These are phyloP conservation scores for Termitomyces sp. DNA, from an alignment of 768 basidiomycete genomes.

Conservation along the genomic window DNA sequence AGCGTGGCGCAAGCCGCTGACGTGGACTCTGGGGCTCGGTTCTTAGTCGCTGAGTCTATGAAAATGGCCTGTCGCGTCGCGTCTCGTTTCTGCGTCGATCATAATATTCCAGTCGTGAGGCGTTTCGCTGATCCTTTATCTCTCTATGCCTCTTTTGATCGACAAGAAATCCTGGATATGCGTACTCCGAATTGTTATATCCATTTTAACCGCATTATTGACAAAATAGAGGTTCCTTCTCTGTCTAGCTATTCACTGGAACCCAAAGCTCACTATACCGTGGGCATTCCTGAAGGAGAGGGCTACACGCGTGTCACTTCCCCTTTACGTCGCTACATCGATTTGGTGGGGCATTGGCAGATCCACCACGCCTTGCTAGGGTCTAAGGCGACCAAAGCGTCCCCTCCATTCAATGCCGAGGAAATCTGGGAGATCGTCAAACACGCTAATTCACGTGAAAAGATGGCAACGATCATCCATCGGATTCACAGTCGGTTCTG, in stretches of 20 bases:
- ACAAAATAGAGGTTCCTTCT: conserved; percentile 26
- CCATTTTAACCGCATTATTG: conserved; percentile 27
- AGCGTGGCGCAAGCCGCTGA: conserved; percentile 23
- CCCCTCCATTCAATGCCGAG: conserved; percentile 37
- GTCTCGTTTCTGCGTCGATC: conserved; percentile 63
- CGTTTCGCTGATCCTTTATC: conserved; percentile 35
- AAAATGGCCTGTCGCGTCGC: conserved; percentile 72
- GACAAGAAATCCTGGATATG: conserved; percentile 40
- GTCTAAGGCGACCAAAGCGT: conserved; percentile 18
- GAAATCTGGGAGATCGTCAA: conserved; percentile 40
- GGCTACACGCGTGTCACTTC: conserved; percentile 85
- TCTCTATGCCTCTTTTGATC: conserved; percentile 21
- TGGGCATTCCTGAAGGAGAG: conserved; percentile 67
- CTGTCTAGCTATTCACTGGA: conserved; percentile 39
- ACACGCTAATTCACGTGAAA: conserved; percentile 31
- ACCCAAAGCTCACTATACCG: conserved; percentile 56
- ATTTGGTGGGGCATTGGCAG: conserved; percentile 89
- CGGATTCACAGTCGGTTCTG: conserved; percentile 28
- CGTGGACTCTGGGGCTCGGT: conserved; percentile 36
- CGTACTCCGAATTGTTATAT: conserved; percentile 45
- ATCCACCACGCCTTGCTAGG: conserved; percentile 70
- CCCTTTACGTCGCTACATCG: conserved; percentile 79
- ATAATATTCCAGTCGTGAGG: conserved; percentile 56
- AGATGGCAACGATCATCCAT: conserved; percentile 21
- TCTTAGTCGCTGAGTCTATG: conserved; percentile 75